Evolutionary conservation across 1,139 yeast species (phyloP).

Genomic region (Pneumocystis carinii): DNA sequence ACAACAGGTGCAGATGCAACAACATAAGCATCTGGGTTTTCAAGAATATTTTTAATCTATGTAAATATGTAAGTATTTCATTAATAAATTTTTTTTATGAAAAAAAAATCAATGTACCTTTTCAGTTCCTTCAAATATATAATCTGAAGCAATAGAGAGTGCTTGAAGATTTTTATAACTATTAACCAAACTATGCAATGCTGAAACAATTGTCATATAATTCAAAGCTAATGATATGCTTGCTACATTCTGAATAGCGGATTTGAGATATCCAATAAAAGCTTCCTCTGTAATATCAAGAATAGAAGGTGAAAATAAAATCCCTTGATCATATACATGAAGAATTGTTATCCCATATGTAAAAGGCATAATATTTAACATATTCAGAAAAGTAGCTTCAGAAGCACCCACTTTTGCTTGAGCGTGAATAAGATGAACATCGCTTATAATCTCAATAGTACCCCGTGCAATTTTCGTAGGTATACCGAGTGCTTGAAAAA

Average conservation of each 20-base stretch:
- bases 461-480: conserved; percentile 99
- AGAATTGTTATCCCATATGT: conserved; percentile 95
- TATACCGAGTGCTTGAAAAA: conserved; percentile 99
- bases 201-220: conserved; percentile 99
- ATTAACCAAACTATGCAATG: conserved; percentile 97
- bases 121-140: conserved; percentile 98
- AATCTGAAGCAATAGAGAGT: conserved; percentile 93
- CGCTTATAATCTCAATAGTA: conserved; percentile 97
- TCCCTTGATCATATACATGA: conserved; percentile 97
- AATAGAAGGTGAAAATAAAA: conserved; percentile 90
- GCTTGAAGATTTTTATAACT: conserved; percentile 98
- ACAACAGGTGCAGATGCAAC: conserved; percentile 74
- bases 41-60: conserved; percentile 87
- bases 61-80: conserved; percentile 2
- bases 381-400: conserved; percentile 96
- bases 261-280: conserved; percentile 78
- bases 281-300: conserved; percentile 98
- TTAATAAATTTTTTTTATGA: not conserved
- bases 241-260: conserved; percentile 89
- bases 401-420: conserved; percentile 94
- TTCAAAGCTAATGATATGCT: conserved; percentile 92
- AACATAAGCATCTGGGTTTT: conserved; percentile 99
- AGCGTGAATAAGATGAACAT: conserved; percentile 84
- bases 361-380: conserved; percentile 99
- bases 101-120: conserved; percentile 26